Evolutionary conservation across 768 basidiomycete species (phyloP), one percentile per base, ranked within the genome.

Genomic region (Lentinula guzmanii): DNA sequence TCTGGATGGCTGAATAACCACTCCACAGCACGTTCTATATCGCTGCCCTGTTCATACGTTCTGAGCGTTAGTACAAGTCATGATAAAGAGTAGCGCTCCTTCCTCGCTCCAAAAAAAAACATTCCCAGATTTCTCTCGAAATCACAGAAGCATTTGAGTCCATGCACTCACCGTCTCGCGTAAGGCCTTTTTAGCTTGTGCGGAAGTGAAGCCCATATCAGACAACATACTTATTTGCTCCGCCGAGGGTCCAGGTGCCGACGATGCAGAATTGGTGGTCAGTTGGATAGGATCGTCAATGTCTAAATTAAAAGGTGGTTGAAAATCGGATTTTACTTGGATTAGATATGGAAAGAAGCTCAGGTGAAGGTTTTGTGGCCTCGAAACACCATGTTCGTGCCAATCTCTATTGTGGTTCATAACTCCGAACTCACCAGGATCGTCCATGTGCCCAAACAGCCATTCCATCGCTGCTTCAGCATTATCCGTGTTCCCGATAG

Each of bases 1-100:
- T 92, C 94, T 0, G 95, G 90, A 68, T 98, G 93, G 61, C 82
- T 91, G 77, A 98, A 98, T 21, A 98, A 75, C 96, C 96, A 98
- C 68, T 98, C 96, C 3, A 98, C 84, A 0, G 96, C 95, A 24
- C 93, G 86, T 66, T 95, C 94, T 0, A 84, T 73, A 67, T 92
- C 82, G 7, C 88, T 88, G 41, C 77, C 78, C 91, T 93, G 67
- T 1, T 64, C 9, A 16, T 16, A 43, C 16, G 42, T 43, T 24
- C 46, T n/a, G 21, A 43, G 46, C 21, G 21, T 48, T n/a, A 48
- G 46, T 48, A 48, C 18, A 24, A 48, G 42, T 43, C 42, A 16
- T 16, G 13, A 43, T 16, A 16, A 43, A 16, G 42, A 16, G 28
- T 28, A 28, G 28, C 28, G 28, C 28, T 28, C 28, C 28, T 28